Conservation (phyloP, 352 stramenopile genomes). For the Pythium phragmiticola region DNA sequence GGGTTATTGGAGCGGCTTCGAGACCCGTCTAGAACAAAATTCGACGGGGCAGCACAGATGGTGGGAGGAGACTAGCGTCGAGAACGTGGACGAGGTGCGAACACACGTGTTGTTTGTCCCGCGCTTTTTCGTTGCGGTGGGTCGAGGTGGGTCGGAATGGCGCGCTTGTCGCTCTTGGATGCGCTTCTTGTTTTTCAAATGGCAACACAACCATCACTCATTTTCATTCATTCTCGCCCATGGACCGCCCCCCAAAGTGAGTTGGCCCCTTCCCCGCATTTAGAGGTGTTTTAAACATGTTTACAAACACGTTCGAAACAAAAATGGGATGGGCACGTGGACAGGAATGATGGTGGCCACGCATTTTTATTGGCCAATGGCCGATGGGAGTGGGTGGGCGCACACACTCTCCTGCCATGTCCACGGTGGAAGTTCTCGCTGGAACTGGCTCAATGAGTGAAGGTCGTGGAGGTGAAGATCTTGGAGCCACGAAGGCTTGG, state of each 20-base stretch:
- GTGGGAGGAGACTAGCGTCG: not conserved
- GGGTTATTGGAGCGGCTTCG: conserved; percentile 1
- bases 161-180: conserved; percentile 17
- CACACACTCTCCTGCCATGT: conserved; percentile 10
- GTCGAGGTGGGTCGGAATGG: not conserved
- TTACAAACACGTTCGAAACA: conserved; percentile 27
- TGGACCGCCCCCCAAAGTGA: not conserved
- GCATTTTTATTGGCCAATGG: conserved; percentile 25
- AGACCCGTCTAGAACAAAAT: not conserved
- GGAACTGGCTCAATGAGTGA: conserved; percentile 28
- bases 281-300: conserved; percentile 13
- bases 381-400: not conserved
- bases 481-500: not conserved
- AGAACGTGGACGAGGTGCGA: not conserved
- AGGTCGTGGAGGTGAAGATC: not conserved
- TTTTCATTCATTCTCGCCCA: conserved; percentile 41
- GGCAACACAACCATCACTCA: conserved; percentile 46
- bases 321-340: conserved; percentile 19
- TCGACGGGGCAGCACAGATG: not conserved
- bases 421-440: not conserved
- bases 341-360: conserved; percentile 21
- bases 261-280: conserved; percentile 8
- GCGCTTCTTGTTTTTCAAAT: conserved; percentile 38
- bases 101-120: conserved; percentile 5
- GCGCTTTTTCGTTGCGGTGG: conserved; percentile 7